Evolutionary conservation across 805 yeast genomes (phyloP).

Genomic region (Saturnispora saitoi): DNA sequence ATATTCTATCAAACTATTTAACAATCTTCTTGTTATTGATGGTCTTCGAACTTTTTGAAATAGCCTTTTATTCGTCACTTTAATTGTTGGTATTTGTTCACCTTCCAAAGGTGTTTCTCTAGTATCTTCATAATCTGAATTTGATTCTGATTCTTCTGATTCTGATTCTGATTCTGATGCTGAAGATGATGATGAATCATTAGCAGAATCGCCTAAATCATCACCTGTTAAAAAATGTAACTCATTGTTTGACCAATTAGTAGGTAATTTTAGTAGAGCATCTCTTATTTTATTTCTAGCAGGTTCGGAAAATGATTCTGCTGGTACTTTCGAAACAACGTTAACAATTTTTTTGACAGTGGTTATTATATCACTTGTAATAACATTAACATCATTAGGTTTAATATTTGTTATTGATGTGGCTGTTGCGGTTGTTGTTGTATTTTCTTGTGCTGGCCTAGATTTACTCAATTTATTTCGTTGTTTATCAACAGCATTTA

Average conservation of each 20-base stretch:
- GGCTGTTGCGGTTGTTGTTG: not conserved
- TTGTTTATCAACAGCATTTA: slow-evolving; percentile 24
- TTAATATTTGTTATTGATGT: not conserved
- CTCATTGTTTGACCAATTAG: slow-evolving; percentile 47
- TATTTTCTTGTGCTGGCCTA: slow-evolving; percentile 3
- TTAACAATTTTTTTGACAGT: slow-evolving; percentile 85
- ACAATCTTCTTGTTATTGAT: slow-evolving; percentile 21
- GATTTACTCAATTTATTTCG: slow-evolving; percentile 12
- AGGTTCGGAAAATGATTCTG: slow-evolving; percentile 65
- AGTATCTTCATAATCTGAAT: slow-evolving; percentile 9
- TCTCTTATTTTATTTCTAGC: slow-evolving; percentile 76
- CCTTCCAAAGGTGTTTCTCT: slow-evolving; percentile 14
- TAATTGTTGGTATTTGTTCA: slow-evolving; percentile 9
- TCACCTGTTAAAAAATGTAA: slow-evolving; percentile 8
- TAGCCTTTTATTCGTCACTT: slow-evolving; percentile 7
- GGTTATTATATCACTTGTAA: slow-evolving; percentile 57
- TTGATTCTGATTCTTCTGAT: slow-evolving; percentile 11
- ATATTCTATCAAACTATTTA: slow-evolving; percentile 25
- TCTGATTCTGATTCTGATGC: slow-evolving; percentile 11
- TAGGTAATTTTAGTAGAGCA: slow-evolving; percentile 66
- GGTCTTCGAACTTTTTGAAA: slow-evolving; percentile 13
- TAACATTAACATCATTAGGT: slow-evolving; percentile 13
- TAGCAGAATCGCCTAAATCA: not conserved
- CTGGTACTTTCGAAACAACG: slow-evolving; percentile 78
- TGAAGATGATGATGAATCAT: not conserved